These are phyloP conservation scores for Extremus antarcticus DNA, from an alignment of 495 filamentous ascomycete species.

Conservation along the genomic window DNA sequence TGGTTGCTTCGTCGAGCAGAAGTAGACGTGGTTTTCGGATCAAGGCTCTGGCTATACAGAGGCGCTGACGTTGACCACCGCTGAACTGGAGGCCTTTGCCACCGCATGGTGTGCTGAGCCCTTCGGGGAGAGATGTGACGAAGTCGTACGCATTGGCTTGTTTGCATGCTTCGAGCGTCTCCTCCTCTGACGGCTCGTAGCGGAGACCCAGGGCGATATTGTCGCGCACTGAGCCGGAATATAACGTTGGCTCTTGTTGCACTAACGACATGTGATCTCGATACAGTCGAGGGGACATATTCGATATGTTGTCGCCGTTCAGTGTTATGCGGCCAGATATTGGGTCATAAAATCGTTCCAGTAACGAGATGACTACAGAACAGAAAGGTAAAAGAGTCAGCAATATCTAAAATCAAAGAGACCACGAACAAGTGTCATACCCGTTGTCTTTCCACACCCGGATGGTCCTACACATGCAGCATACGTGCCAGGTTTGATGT, in stretches of 20 bases:
- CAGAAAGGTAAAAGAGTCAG: too few species aligned
- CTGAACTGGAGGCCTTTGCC: constrained; percentile 1
- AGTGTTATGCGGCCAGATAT: constrained; percentile 18
- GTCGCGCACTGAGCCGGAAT: constrained; percentile 6
- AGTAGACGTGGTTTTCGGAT: constrained; percentile 8
- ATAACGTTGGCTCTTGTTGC: constrained; percentile 14
- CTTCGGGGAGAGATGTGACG: constrained; percentile 28
- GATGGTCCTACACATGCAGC: constrained; percentile 59
- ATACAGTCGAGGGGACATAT: constrained; percentile 11
- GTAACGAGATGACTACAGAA: constrained; percentile 31
- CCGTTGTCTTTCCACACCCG: constrained; percentile 64
- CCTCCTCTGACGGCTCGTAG: constrained; percentile 6
- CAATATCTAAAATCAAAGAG: too few species aligned
- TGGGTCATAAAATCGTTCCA: constrained; percentile 25
- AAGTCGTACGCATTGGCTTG: constrained; percentile 31
- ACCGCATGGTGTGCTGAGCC: constrained; percentile 18
- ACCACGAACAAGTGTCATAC: too few species aligned
- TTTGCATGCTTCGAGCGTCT: constrained; percentile 24
- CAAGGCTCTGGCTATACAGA: constrained; percentile 13
- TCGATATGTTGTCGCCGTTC: constrained; percentile 14
- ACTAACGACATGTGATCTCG: constrained; percentile 19
- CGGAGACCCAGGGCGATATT: constrained; percentile 11
- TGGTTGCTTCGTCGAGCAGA: constrained; percentile 13
- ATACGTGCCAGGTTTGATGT: constrained; percentile 54
- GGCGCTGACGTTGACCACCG: constrained; percentile 14